phyloP scores from a whole-genome alignment of 306 rosid species.

The Alnus glutinosa region DNA sequence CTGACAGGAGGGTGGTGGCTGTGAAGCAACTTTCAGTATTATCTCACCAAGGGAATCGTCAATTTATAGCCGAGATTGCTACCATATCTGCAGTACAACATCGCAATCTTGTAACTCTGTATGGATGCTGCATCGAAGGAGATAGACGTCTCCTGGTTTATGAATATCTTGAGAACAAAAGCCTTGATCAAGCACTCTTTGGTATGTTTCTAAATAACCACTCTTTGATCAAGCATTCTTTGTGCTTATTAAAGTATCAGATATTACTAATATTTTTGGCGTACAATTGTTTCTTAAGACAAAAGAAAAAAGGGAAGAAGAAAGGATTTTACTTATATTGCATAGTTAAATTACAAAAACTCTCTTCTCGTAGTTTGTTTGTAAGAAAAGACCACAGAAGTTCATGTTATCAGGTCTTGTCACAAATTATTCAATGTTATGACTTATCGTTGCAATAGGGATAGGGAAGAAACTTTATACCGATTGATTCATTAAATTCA shows the following conservation, averaged over 20 bases:
- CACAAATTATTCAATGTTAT: neutral
- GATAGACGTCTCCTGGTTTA: slow-evolving; percentile 69
- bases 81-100: slow-evolving; percentile 88
- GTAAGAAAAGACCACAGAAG: neutral
- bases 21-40: slow-evolving; percentile 78
- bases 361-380: neutral
- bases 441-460: neutral
- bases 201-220: slow-evolving; percentile 41
- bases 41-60: slow-evolving; percentile 82
- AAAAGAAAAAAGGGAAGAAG: neutral
- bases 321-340: neutral
- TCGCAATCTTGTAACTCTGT: slow-evolving; percentile 71
- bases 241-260: too few species aligned
- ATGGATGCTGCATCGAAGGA: slow-evolving; percentile 78
- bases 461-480: neutral
- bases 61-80: slow-evolving; percentile 80
- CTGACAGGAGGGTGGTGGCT: slow-evolving; percentile 73
- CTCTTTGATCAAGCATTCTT: slow-evolving; percentile 58
- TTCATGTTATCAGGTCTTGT: neutral
- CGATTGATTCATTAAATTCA: neutral
- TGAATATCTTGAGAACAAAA: slow-evolving; percentile 77
- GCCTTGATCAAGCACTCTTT: slow-evolving; percentile 85
- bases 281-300: neutral
- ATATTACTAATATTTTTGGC: neutral
- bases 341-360: neutral